Evolutionary conservation across 495 filamentous ascomycete species (phyloP), one percentile per base, ranked within the genome.

Genomic region (Podospora anserina): DNA sequence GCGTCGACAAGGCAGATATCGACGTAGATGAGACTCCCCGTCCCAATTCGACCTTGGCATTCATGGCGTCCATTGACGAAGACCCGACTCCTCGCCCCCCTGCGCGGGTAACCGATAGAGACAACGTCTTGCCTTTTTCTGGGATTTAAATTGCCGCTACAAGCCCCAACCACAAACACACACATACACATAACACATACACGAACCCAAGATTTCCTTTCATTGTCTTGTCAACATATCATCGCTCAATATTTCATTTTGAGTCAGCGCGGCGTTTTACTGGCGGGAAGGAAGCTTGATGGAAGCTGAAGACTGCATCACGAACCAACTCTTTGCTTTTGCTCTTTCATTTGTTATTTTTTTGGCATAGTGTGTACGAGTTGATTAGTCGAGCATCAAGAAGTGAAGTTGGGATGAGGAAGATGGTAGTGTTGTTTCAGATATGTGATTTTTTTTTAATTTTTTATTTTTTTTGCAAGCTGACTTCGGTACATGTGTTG

Each of bases 1-100:
- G 11, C 39, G 2, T 13, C 39, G 39, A 49, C 1, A 39, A 58
- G 28, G 13, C 34, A 3, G 65, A 64, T 7, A 53, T 59, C 30
- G 64, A 73, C 23, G 64, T 78, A 4, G 72, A 78, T 0, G 75
- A 78, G 69, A 79, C 77, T 19, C 77, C 77, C 49, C 73, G 77
- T 1, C 73, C 71, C 18, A 30, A n/a, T 2, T 64, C 75, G 16
- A 53, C 64, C 27, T 30, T 60, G 19, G 66, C 57, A 5, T 27
- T 28, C 7, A 64, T 32, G 63, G 68, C 57, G 19, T 13, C 53
- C 5, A 69, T 63, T 53, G 77, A 79, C 39, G 69, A 75, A 5
- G 74, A 79, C 5, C 77, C 76, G 13, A 79, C 77, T 15, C 77
- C 77, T 15, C 73, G 74, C 3, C 69, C 75, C 18, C 70, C 68